Evolutionary conservation across 1,284 basidiomycete genomes (phyloP).

Genomic region (Irpex sp.): DNA sequence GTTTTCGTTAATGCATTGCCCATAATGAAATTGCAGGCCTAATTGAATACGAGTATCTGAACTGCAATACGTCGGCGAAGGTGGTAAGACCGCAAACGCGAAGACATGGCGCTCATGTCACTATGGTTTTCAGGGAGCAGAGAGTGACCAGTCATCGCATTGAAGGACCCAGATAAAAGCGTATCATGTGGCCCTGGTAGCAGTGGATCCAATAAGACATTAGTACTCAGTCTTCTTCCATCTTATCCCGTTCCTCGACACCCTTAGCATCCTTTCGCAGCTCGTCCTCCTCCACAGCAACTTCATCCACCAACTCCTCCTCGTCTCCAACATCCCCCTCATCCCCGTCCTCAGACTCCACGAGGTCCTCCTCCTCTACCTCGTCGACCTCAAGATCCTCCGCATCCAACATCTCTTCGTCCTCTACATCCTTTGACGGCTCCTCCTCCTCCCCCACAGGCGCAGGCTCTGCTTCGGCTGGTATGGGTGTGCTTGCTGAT

Average conservation of each 20-base stretch:
- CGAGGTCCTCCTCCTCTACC: conserved; percentile 12
- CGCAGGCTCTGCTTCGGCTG: conserved; percentile 5
- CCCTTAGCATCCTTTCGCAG: background rate
- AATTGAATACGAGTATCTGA: no score
- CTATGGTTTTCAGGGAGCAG: no score
- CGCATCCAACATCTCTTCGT: conserved; percentile 14
- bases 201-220: background rate
- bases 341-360: conserved; percentile 17
- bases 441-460: conserved; percentile 21
- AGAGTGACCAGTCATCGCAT: background rate
- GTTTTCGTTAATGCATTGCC: no score
- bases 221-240: background rate
- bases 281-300: conserved; percentile 3
- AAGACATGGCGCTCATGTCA: no score
- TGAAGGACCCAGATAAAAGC: no score
- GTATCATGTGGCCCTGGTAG: no score
- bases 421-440: conserved; percentile 18
- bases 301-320: conserved; percentile 7
- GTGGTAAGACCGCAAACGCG: no score
- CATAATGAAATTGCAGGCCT: no score
- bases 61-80: no score
- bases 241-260: conserved; percentile 2
- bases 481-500: conserved; percentile 8
- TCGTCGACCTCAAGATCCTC: conserved; percentile 16
- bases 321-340: conserved; percentile 12